Conservation (phyloP, 257 asterid genomes). For the Penstemon newberryi region DNA sequence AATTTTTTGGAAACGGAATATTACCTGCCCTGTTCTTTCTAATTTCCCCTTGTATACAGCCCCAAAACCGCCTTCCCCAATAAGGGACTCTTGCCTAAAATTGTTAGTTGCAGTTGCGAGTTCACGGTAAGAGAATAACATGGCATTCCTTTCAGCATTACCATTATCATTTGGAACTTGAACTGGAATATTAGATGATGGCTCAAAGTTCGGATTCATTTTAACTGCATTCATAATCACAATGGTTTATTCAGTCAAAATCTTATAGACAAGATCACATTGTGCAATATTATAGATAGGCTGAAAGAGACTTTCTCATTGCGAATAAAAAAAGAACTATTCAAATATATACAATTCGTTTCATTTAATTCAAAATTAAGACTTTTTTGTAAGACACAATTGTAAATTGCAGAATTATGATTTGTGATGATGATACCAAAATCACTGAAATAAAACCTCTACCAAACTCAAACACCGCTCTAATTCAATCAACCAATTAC, state of each 20-base stretch:
- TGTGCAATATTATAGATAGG: too few species aligned
- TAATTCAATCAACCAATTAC: neutral
- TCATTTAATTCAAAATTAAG: too few species aligned
- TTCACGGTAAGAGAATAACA: slow-evolving; percentile 39
- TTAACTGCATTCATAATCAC: slow-evolving; percentile 5
- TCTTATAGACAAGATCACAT: too few species aligned
- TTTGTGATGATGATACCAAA: too few species aligned
- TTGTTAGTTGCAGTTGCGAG: slow-evolving; percentile 41
- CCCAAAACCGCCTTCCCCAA: slow-evolving; percentile 62
- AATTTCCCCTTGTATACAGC: slow-evolving; percentile 42
- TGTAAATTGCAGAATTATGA: too few species aligned
- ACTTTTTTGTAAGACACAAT: too few species aligned
- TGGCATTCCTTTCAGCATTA: neutral
- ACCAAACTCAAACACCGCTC: too few species aligned
- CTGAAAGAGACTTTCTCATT: too few species aligned
- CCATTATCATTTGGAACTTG: slow-evolving; percentile 21
- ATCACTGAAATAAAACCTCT: too few species aligned
- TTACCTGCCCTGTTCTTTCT: slow-evolving; percentile 40
- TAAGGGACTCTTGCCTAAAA: slow-evolving; percentile 35
- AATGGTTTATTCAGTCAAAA: neutral
- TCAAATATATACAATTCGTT: too few species aligned
- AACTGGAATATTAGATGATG: slow-evolving; percentile 9
- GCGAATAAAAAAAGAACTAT: too few species aligned
- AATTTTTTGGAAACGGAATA: neutral
- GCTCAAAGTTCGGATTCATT: slow-evolving; percentile 7